Evolutionary conservation across 2,329 filamentous ascomycete genomes (phyloP).

Genomic region (Periconia sp.): DNA sequence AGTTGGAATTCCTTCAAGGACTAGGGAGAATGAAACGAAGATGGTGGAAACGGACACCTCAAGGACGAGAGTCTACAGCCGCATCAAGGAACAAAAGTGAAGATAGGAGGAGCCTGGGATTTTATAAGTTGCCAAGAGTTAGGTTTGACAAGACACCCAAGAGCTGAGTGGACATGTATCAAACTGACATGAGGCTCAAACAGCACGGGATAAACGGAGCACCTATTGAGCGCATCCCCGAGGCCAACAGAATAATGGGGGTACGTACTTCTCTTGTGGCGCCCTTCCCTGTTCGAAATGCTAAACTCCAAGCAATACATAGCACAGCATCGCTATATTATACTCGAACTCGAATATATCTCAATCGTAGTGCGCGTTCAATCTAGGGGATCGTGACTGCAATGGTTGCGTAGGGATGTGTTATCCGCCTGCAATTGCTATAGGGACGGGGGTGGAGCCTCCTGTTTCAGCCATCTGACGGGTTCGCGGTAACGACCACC

Average conservation of each 20-base stretch:
- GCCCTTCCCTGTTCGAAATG: neutral
- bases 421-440: too few species aligned
- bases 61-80: too few species aligned
- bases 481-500: too few species aligned
- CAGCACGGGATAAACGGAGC: neutral
- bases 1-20: conserved; percentile 11
- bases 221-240: too few species aligned
- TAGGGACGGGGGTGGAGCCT: too few species aligned
- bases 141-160: neutral
- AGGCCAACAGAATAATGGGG: neutral
- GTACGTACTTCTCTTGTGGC: neutral
- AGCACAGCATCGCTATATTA: too few species aligned
- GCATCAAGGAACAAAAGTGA: neutral
- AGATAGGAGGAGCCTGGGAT: neutral
- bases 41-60: too few species aligned
- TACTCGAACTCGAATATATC: too few species aligned
- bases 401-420: too few species aligned
- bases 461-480: too few species aligned
- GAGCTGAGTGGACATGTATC: neutral
- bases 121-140: neutral
- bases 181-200: neutral
- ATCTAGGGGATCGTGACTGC: too few species aligned
- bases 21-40: neutral
- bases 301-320: neutral
- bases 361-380: too few species aligned